Base-by-base conservation (phyloP, 2,329 filamentous ascomycete species). In the Eurotiales sp. region DNA sequence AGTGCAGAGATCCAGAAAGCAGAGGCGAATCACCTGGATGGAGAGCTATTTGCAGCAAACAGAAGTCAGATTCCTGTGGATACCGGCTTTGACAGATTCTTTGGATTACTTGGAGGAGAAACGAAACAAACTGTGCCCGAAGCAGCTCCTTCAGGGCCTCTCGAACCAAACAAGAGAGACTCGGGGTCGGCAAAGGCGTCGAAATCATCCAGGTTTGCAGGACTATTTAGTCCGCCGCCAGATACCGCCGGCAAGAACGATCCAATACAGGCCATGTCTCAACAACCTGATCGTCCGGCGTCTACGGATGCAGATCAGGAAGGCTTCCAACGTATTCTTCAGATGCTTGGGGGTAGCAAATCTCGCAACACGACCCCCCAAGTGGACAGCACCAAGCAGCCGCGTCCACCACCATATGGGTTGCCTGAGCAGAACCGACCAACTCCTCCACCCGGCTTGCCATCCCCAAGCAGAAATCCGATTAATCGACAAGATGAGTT, bases 191-290 rank as follows among this genome's bases (percentile, higher is more conserved):
- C 37, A 21, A 88, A 87, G 65, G 66, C 79, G 41, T 63, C 66
- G 1, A 91, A 92, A 63, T 82, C 87, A 4, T 96, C 91, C 11
- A 81, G 90, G 50, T 96, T 96, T 65, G 90, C 90, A 46, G 89
- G 86, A 3, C 87, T 96, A 60, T 89, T 91, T 65, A 78, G 77
- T 34, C 73, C 81, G 42, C 77, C 73, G 8, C 62, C 74, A n/a
- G 77, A 86, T 56, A 81, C 83, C 14, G 74, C 77, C 52, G 68
- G 67, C 17, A 70, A 61, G 34, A 54, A 61, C 2, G 67, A 66
- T 21, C 47, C 59, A 25, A 27, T 40, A 14, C 45, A 40, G 17
- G 51, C 32, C 19, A 64, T 56, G 46, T 54, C 61, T 42, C 60
- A 56, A n/a, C n/a, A n/a, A 47, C 55, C 55, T 36, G 59, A 58